Evolutionary conservation across 768 basidiomycete genomes (phyloP).

Genomic region (Tulasnella sp.): DNA sequence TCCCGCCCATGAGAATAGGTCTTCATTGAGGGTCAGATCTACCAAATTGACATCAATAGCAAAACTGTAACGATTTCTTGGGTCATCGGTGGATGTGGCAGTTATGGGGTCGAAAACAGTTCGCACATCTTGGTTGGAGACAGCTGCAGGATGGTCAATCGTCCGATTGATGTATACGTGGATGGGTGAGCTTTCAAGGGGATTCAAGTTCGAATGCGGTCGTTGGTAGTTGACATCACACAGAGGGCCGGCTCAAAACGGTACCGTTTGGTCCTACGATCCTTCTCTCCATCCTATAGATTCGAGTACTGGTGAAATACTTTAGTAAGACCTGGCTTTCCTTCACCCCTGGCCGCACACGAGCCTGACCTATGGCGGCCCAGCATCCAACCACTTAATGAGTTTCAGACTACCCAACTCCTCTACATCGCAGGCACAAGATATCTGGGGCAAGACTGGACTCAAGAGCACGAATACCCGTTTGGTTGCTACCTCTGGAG

Average conservation of each 20-base stretch:
- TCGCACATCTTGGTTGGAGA: neutral
- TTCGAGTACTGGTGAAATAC: neutral
- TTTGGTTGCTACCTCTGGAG: neutral
- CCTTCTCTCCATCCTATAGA: neutral
- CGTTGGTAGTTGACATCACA: neutral
- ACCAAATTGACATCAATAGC: neutral
- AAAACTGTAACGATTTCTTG: neutral
- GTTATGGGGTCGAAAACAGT: neutral
- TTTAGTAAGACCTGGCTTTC: neutral
- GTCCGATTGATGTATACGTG: neutral
- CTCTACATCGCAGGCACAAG: neutral
- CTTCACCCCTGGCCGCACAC: neutral
- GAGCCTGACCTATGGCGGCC: neutral
- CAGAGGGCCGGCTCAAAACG: neutral
- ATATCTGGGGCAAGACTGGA: neutral
- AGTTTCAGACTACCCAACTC: neutral
- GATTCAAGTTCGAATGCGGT: neutral
- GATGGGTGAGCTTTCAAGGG: neutral
- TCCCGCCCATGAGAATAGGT: neutral
- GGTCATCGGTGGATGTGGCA: neutral
- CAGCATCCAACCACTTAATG: neutral
- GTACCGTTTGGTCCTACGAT: neutral
- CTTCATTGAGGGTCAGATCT: neutral
- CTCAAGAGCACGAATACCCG: neutral
- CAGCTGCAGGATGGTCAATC: neutral